These are phyloP conservation scores for Aspergillus ustus DNA, from an alignment of 2,329 filamentous ascomycete genomes.

Conservation along the genomic window DNA sequence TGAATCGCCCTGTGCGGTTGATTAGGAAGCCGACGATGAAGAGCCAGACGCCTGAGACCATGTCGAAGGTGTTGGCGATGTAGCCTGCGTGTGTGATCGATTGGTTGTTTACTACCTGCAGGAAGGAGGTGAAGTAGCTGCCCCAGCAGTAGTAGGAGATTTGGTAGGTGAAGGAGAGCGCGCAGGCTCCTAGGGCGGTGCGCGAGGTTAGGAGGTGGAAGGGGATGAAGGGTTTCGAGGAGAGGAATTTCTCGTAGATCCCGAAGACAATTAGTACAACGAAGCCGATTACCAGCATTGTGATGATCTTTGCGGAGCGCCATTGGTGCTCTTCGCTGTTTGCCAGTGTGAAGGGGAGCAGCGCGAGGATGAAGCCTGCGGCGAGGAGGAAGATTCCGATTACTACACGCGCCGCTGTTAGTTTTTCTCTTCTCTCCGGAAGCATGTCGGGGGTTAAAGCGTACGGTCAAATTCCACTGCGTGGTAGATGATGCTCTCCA, in stretches of 20 bases:
- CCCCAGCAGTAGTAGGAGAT: conserved; percentile 28
- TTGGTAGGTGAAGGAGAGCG: conserved; percentile 35
- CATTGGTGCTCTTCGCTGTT: conserved; percentile 43
- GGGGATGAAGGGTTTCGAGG: conserved; percentile 59
- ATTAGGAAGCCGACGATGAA: conserved; percentile 59
- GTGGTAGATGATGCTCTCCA: conserved; percentile 57
- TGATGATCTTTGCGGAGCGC: conserved; percentile 53
- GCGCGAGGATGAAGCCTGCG: conserved; percentile 64
- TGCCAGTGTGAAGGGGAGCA: conserved; percentile 67
- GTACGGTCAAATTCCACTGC: conserved; percentile 63
- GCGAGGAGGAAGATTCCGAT: conserved; percentile 67
- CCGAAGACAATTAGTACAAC: conserved; percentile 58
- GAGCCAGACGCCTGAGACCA: conserved; percentile 59
- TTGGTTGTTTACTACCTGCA: conserved; percentile 31
- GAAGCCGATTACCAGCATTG: conserved; percentile 59
- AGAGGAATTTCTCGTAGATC: conserved; percentile 57
- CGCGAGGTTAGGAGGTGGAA: conserved; percentile 50
- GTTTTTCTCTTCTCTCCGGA: not conserved
- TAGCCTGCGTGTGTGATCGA: conserved; percentile 39
- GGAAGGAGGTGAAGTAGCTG: conserved; percentile 29
- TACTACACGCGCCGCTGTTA: conserved; percentile 40
- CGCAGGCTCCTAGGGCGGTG: conserved; percentile 25
- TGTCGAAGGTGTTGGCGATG: conserved; percentile 56
- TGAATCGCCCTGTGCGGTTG: conserved; percentile 57
- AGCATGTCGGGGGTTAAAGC: conserved; percentile 11